Base-by-base conservation (phyloP, 2,329 filamentous ascomycete species). In the Phialophora verrucosa region DNA sequence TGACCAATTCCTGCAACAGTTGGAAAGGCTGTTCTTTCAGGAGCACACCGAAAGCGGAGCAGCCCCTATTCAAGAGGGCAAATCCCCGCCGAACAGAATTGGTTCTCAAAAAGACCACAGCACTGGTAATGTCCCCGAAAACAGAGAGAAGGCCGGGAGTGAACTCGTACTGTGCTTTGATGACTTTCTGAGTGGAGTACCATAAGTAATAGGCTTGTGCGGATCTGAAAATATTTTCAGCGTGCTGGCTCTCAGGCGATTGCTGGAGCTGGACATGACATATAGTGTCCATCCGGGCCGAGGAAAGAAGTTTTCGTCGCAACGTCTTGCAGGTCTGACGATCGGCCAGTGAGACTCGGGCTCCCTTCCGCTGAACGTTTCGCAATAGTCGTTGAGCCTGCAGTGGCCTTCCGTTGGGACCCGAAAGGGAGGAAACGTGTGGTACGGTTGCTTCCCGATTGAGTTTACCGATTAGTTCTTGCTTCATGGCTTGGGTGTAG, bases 401-500 rank as follows among this genome's bases (percentile, higher is more conserved):
- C 17, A 61, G 20, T 3, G 58, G 47, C 31, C 4, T 17, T 27
- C 59, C 59, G 23, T 53, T 53, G n/a, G 47, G 25, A 14, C 17
- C 17, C 27, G 32, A 32, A 6, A 35, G 42, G 7, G 4, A 27
- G 3, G 27, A 29, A 29, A 10, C 6, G 42, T 50, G n/a, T 35
- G 38, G 23, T n/a, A n/a, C 31, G 5, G 23, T 25, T 12, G 20
- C 47, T 59, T 47, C 6, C 31, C 7, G 53, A 11, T 29, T n/a
- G 20, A 61, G 20, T 17, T 42, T 23, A 32, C 31, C 25, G 31
- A 61, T 54, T 20, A 23, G n/a, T 1, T 61, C 59, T 38, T 49
- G n/a, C 20, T 61, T 61, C 31, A 49, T 17, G 29, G 17, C 10
- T 54, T 61, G 44, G 4, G 59, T 51, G 32, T 61, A 61, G 20